Evolutionary conservation across 176 grass and related monocot species (phyloP).

Genomic region (Saccharum officinarum): DNA sequence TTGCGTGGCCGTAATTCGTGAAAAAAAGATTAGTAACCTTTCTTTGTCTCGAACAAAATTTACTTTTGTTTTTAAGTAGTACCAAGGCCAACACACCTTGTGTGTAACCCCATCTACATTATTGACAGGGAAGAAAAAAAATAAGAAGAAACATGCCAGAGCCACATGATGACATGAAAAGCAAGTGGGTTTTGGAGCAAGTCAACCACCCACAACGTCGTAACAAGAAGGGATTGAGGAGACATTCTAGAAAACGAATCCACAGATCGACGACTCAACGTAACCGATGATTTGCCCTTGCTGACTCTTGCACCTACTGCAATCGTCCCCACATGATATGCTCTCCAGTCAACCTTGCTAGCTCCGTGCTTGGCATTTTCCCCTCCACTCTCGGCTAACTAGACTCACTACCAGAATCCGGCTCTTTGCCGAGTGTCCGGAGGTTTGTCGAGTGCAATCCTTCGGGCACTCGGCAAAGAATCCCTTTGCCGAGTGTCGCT

Average conservation of each 20-base stretch:
- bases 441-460: too few relatives aligned
- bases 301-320: not conserved
- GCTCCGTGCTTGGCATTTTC: not conserved
- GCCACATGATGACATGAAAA: not conserved
- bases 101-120: not conserved
- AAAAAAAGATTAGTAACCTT: not conserved
- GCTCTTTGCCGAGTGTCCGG: too few relatives aligned
- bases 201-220: not conserved
- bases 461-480: too few relatives aligned
- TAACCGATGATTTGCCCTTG: not conserved
- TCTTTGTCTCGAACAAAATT: not conserved
- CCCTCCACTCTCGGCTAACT: not conserved
- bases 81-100: not conserved
- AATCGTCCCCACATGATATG: not conserved
- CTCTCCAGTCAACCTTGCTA: not conserved
- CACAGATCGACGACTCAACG: not conserved
- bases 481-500: too few relatives aligned
- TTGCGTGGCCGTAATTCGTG: not conserved
- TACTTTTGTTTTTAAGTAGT: not conserved
- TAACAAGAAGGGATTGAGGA: not conserved
- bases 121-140: not conserved
- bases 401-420: too few relatives aligned
- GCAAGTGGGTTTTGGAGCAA: not conserved
- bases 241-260: not conserved
- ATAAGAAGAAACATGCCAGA: not conserved